These are phyloP conservation scores for Pisolithus marmoratus DNA, from an alignment of 768 basidiomycete genomes.

Conservation along the genomic window DNA sequence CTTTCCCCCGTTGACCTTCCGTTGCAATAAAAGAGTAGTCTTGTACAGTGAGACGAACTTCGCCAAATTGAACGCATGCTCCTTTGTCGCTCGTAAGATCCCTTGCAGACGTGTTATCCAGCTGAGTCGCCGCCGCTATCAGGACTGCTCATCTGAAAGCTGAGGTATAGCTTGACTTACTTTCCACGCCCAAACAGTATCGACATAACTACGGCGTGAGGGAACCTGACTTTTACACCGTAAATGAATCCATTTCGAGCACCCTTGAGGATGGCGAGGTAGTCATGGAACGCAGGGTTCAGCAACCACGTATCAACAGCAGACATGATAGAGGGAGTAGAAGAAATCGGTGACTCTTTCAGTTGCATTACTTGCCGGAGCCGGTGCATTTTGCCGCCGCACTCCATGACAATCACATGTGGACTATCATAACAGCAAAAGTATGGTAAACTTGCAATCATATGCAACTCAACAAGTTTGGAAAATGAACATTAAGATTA, in stretches of 20 bases:
- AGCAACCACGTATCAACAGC: slow-evolving; percentile 22
- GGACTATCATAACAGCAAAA: too few species aligned
- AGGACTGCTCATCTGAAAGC: slow-evolving; percentile 1
- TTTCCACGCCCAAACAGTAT: slow-evolving; percentile 88
- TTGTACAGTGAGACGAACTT: slow-evolving; percentile 96
- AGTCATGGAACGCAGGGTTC: slow-evolving; percentile 81
- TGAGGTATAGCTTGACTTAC: slow-evolving; percentile 43
- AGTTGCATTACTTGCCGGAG: too few species aligned
- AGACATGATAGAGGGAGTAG: slow-evolving; percentile 15
- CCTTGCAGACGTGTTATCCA: slow-evolving; percentile 60
- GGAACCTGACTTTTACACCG: slow-evolving; percentile 87
- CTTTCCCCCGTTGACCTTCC: slow-evolving; percentile 76
- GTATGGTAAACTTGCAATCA: not conserved
- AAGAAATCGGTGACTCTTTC: too few species aligned
- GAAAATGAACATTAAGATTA: not conserved
- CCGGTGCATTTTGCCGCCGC: too few species aligned
- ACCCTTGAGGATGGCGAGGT: slow-evolving; percentile 90
- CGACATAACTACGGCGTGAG: slow-evolving; percentile 96
- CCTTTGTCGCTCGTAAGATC: slow-evolving; percentile 81
- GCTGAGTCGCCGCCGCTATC: slow-evolving; percentile 33
- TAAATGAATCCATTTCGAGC: slow-evolving; percentile 88
- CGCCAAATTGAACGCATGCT: slow-evolving; percentile 88
- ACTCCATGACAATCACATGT: too few species aligned
- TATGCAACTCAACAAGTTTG: not conserved
- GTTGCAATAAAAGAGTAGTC: slow-evolving; percentile 74